phyloP scores from a whole-genome alignment of 2,329 filamentous ascomycete genomes.

The Aphanoascus verrucosus region DNA sequence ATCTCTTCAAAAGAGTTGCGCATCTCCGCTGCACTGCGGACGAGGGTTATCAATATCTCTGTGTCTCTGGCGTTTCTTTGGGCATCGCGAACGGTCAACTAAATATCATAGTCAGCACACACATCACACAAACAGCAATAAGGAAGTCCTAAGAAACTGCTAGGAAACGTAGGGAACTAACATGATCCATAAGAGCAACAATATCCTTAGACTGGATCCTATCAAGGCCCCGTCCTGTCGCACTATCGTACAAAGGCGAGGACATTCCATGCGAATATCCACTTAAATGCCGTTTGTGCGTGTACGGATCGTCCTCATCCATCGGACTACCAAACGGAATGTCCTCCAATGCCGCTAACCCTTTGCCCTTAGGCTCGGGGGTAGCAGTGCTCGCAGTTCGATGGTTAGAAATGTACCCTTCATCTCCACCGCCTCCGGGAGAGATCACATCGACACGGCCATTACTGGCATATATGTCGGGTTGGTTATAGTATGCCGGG shows the following conservation, averaged over 20 bases:
- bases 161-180: slow-evolving; percentile 34
- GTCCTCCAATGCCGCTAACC: slow-evolving; percentile 45
- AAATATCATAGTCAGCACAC: slow-evolving; percentile 21
- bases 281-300: slow-evolving; percentile 58
- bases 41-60: slow-evolving; percentile 87
- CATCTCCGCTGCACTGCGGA: slow-evolving; percentile 92
- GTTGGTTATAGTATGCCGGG: slow-evolving; percentile 52
- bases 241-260: slow-evolving; percentile 80
- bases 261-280: slow-evolving; percentile 86
- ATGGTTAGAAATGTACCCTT: slow-evolving; percentile 77
- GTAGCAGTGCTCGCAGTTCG: slow-evolving; percentile 41
- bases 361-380: slow-evolving; percentile 37
- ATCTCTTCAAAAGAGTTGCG: slow-evolving; percentile 91
- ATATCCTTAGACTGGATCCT: slow-evolving; percentile 94
- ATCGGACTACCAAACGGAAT: slow-evolving; percentile 38
- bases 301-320: slow-evolving; percentile 53
- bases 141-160: slow-evolving; percentile 33
- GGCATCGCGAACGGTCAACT: slow-evolving; percentile 90
- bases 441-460: slow-evolving; percentile 39
- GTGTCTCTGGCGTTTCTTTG: slow-evolving; percentile 93
- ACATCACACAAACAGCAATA: slow-evolving; percentile 26
- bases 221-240: slow-evolving; percentile 78
- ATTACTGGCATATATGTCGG: slow-evolving; percentile 24
- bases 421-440: slow-evolving; percentile 60
- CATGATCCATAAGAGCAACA: slow-evolving; percentile 92